phyloP scores from a whole-genome alignment of 2,329 filamentous ascomycete species.

The Ophiognomonia clavigignenti-juglandacearum region DNA sequence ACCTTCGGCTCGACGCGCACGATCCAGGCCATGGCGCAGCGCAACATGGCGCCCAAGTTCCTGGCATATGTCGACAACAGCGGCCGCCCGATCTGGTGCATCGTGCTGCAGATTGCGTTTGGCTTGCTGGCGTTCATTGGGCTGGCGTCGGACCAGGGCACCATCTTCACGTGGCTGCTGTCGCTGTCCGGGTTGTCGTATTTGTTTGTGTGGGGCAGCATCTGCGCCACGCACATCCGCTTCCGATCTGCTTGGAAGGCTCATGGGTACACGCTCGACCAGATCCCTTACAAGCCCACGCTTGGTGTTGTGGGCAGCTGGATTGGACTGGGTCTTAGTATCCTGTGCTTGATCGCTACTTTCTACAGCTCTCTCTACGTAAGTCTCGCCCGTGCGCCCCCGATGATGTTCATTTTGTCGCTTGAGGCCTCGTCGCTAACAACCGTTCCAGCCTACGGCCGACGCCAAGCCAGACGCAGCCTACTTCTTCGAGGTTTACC shows the following conservation, averaged over 20 bases:
- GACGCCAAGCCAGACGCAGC: constrained; percentile 31
- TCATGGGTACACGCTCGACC: constrained; percentile 47
- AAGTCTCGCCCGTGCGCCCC: constrained; percentile 25
- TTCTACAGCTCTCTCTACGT: constrained; percentile 64
- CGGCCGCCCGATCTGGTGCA: constrained; percentile 54
- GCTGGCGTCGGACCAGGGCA: constrained; percentile 33
- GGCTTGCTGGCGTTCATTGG: constrained; percentile 57
- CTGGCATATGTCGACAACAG: constrained; percentile 57
- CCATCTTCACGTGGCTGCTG: constrained; percentile 61
- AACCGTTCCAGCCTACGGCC: constrained; percentile 26
- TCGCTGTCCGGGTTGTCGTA: constrained; percentile 68
- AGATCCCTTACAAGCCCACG: constrained; percentile 42
- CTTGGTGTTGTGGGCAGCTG: constrained; percentile 63
- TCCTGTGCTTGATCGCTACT: constrained; percentile 64
- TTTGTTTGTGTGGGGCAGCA: constrained; percentile 72
- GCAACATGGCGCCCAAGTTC: constrained; percentile 49
- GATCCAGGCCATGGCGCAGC: constrained; percentile 43
- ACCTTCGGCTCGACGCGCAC: constrained; percentile 47
- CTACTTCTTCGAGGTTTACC: constrained; percentile 55
- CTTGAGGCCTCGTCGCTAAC: constrained; percentile 17
- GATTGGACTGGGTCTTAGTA: constrained; percentile 62
- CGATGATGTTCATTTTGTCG: too few relatives aligned
- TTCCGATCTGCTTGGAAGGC: constrained; percentile 59
- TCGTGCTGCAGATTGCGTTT: constrained; percentile 48
- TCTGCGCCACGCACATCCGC: constrained; percentile 60